Conservation (phyloP, 2,329 filamentous ascomycete genomes). For the Scopulariopsis brevicaulis region DNA sequence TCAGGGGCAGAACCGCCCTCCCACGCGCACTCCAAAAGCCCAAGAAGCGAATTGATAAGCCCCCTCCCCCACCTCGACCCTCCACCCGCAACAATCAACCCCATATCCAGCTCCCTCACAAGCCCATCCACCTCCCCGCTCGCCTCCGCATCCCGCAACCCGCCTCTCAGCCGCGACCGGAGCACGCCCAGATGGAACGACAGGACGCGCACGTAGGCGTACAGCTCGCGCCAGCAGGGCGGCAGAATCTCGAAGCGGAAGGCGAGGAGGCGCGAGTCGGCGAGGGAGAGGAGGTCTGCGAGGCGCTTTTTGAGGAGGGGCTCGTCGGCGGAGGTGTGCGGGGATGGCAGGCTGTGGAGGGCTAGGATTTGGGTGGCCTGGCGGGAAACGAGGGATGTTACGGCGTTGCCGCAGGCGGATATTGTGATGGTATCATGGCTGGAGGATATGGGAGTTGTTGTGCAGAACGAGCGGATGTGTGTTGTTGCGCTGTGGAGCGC, state of each 20-base stretch:
- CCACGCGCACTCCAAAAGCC: constrained; percentile 5
- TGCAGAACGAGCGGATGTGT: neutral
- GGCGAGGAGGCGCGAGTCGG: constrained; percentile 57
- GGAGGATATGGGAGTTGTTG: neutral
- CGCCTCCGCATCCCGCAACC: constrained; percentile 7
- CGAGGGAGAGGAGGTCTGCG: constrained; percentile 45
- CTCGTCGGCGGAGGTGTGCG: neutral
- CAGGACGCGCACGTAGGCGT: constrained; percentile 59
- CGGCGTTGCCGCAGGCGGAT: constrained; percentile 8
- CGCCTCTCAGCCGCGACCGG: neutral
- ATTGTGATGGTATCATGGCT: neutral
- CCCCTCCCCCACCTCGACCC: constrained; percentile 10
- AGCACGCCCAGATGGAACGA: constrained; percentile 33
- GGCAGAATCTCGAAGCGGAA: constrained; percentile 59
- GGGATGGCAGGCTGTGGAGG: constrained; percentile 10
- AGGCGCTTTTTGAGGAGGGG: constrained; percentile 25
- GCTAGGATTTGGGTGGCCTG: constrained; percentile 15
- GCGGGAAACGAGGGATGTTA: constrained; percentile 15
- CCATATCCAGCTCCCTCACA: constrained; percentile 60
- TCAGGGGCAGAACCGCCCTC: neutral
- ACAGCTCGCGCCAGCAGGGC: constrained; percentile 56
- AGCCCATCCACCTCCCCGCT: constrained; percentile 34
- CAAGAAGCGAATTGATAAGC: constrained; percentile 7
- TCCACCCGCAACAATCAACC: constrained; percentile 46
- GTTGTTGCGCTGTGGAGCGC: neutral